A percentile compares a stretch with the other conserved stretches of the same genome.
Evolutionary conservation across 345 rosid genomes (phyloP).

Genomic region (Ceriops zippeliana): DNA sequence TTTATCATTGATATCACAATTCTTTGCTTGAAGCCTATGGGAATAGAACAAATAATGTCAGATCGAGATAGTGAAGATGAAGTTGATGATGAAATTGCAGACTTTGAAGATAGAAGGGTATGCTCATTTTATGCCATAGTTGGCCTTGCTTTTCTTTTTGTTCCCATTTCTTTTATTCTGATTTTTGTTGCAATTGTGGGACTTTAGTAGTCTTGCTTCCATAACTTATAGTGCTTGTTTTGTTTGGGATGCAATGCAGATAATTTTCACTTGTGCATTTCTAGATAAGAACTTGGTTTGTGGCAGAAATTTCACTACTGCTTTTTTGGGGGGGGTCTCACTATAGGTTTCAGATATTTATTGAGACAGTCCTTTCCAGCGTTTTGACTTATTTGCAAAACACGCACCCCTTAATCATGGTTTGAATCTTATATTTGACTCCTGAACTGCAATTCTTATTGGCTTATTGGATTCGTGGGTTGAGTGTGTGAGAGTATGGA

Average conservation of each 20-base stretch:
- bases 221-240: conserved; percentile 2
- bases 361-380: no score
- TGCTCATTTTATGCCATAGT: conserved; percentile 12
- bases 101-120: conserved; percentile 97
- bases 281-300: no score
- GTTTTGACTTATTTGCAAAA: no score
- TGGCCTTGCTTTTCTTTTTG: background rate
- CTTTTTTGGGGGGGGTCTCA: no score
- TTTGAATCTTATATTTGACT: no score
- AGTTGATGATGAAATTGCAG: conserved; percentile 97
- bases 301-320: no score
- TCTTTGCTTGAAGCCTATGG: conserved; percentile 70
- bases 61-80: conserved; percentile 98
- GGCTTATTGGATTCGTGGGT: no score
- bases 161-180: background rate
- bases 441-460: no score
- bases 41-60: conserved; percentile 75
- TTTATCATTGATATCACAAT: background rate
- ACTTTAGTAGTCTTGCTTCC: background rate
- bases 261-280: no score
- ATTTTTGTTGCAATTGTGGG: background rate
- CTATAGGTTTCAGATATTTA: no score
- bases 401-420: no score
- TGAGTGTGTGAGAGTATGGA: no score
- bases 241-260: background rate